Evolutionary conservation across 2,329 filamentous ascomycete genomes (phyloP), one percentile per base, ranked within the genome.

Genomic region (Pseudogymnoascus sp.): DNA sequence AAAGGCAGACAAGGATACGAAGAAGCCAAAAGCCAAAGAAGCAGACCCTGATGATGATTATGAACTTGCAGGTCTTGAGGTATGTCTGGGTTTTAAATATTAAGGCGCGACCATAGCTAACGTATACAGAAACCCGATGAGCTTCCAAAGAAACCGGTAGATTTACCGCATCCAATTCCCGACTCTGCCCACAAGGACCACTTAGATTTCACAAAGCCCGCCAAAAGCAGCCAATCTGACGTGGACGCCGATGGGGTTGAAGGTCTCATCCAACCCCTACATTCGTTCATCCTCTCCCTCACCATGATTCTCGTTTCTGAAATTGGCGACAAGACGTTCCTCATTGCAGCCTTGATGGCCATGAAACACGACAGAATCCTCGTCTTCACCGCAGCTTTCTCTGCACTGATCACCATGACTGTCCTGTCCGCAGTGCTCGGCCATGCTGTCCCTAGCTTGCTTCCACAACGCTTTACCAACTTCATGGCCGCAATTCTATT

Each of bases 301-400:
- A 93, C 92, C 63, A 99, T 97, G 94, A 99, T 99, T 70, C 79
- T 97, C 65, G 88, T 97, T 69, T 97, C 93, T 55, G 94, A 99
- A 74, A 86, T 99, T 69, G 94, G 94, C 66, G 94, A 99, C 83
- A 99, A 99, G 78, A 99, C 94, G 0, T 99, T 99, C 79, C 82
- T 99, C 45, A 91, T 99, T 21, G 94, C 94, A 5, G 93, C 92
- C 6, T 84, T 99, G 15, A 99, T 99, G 94, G 94, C 94, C 10
- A 99, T 99, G 94, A 94, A 96, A 73, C 93, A 99, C 71, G 89
- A 94, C 65, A 88, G 94, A 60, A 79, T 96, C 66, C 83, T 97
- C 10, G 94, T 99, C 65, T 99, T 99, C 77, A 89, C 90, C 1
- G 92, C 94, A 6, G 94, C 94, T n/a, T 93, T 96, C 69, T 86